Evolutionary conservation across 1,284 basidiomycete species (phyloP).

Genomic region (Salmacisia buchloeana): DNA sequence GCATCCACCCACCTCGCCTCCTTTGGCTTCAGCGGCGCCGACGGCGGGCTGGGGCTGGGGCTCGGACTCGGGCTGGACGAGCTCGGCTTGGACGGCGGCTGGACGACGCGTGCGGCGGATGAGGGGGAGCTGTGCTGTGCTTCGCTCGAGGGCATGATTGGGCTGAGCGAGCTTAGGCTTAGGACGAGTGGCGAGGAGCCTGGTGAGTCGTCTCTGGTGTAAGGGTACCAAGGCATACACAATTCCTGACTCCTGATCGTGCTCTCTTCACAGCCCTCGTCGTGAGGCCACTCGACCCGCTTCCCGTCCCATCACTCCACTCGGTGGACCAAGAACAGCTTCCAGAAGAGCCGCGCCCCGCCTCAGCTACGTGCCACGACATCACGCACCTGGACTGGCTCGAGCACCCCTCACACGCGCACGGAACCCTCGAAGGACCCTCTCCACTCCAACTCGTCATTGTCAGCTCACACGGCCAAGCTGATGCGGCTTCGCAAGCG

Average conservation of each 20-base stretch:
- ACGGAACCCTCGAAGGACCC: neutral
- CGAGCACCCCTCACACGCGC: neutral
- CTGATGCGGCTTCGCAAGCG: neutral
- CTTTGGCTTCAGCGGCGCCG: neutral
- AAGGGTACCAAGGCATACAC: neutral
- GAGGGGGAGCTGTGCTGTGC: neutral
- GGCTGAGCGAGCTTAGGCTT: neutral
- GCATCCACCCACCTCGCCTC: too few species aligned
- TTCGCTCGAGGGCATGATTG: neutral
- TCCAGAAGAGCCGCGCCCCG: neutral
- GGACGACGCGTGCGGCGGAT: neutral
- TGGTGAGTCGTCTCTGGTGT: neutral
- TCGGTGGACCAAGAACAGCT: too few species aligned
- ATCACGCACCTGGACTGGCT: constrained; percentile 2
- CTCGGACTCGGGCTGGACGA: neutral
- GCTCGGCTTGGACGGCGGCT: neutral
- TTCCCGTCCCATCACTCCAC: neutral
- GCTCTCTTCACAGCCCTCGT: neutral
- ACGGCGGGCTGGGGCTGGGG: neutral
- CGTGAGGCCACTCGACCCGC: neutral
- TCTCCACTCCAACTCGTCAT: neutral
- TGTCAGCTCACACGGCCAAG: constrained; percentile 2
- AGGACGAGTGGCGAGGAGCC: neutral
- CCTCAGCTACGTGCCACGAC: neutral
- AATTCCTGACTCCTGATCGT: neutral